Base-by-base conservation (phyloP, 2,329 filamentous ascomycete genomes). In the Trichoderma guizhouense region DNA sequence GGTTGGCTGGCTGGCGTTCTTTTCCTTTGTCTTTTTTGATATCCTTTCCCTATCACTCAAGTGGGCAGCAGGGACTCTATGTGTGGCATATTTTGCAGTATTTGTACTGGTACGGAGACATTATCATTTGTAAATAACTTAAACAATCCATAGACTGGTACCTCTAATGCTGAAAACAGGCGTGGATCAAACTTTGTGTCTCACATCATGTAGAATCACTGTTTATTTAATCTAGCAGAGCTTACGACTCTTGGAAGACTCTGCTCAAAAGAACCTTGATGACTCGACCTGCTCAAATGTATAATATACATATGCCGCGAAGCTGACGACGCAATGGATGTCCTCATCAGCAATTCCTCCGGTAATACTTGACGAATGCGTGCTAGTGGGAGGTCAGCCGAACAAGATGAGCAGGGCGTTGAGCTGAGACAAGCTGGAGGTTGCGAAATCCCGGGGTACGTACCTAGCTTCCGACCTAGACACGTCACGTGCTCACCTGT, bases 401-500 rank as follows among this genome's bases (percentile, higher is more conserved):
- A 39, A 62, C 66, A 53, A 36, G 28, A 24, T 61, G 34, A 24
- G 47, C 30, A 34, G 18, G 28, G 30, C 28, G 55, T 34, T 26
- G 34, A 51, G 36, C 39, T 26, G 26, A 53, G 51, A 36, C 30
- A 47, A 24, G 1, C 28, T 68, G 53, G 53, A 39, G 32, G 53
- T 60, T 34, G 55, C 12, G 21, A 32, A 28, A 34, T 34, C 34
- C 30, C 21, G 36, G 57, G 66, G 57, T 51, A 69, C 55, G 66
- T 69, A 69, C 66, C 66, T 15, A 28, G 36, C 51, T 57, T 9
- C 34, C 26, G 14, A 5, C 5, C 3, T 5, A 36, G 2, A 4
- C 7, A n/a, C 14, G 39, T 71, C 78, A 79, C 78, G 78, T 79
- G 78, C 55, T 79, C 74, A 77, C 78, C 78, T 74, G 78, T 79